phyloP scores from a whole-genome alignment of 768 basidiomycete species.

The Dacryopinax primogenitus region DNA sequence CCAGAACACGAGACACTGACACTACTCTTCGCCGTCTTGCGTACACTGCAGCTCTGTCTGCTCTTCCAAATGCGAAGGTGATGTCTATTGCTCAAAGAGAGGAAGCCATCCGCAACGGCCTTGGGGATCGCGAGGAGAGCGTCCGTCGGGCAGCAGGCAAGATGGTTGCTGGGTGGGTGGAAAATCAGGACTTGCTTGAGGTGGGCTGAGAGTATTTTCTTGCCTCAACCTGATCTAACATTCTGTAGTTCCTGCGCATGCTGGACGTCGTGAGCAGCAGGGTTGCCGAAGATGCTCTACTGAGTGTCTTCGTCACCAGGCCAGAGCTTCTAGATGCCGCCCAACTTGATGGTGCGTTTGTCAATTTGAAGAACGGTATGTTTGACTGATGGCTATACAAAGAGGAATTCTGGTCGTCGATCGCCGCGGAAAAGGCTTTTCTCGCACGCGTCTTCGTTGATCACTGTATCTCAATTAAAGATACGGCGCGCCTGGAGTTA shows the following conservation, averaged over 20 bases:
- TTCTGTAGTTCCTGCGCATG: slow-evolving; percentile 37
- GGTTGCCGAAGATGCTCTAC: slow-evolving; percentile 60
- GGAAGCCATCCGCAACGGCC: slow-evolving; percentile 62
- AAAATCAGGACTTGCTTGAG: slow-evolving; percentile 30
- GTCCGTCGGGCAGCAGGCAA: slow-evolving; percentile 62
- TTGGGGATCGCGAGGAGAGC: slow-evolving; percentile 67
- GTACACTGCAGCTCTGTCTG: slow-evolving; percentile 50
- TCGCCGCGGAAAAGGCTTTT: slow-evolving; percentile 67
- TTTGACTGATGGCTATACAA: slow-evolving; percentile 8
- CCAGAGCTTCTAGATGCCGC: slow-evolving; percentile 54
- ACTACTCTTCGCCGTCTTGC: slow-evolving; percentile 57
- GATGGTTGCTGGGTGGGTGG: slow-evolving; percentile 66
- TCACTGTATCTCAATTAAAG: slow-evolving; percentile 45
- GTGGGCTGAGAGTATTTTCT: slow-evolving; percentile 27
- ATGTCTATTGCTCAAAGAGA: slow-evolving; percentile 65
- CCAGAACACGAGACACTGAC: slow-evolving; percentile 71
- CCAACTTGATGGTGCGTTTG: slow-evolving; percentile 50
- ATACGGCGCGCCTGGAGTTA: slow-evolving; percentile 50
- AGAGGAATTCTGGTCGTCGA: slow-evolving; percentile 59
- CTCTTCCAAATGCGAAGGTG: slow-evolving; percentile 48
- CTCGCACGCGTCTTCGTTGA: slow-evolving; percentile 74
- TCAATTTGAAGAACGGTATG: neutral
- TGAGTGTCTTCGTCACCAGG: slow-evolving; percentile 55
- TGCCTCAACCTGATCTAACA: neutral
- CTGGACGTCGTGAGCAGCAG: slow-evolving; percentile 49